Evolutionary conservation across 805 yeast species (phyloP), one percentile per base, ranked within the genome.

Genomic region (Cyberlindnera misumaiensis): DNA sequence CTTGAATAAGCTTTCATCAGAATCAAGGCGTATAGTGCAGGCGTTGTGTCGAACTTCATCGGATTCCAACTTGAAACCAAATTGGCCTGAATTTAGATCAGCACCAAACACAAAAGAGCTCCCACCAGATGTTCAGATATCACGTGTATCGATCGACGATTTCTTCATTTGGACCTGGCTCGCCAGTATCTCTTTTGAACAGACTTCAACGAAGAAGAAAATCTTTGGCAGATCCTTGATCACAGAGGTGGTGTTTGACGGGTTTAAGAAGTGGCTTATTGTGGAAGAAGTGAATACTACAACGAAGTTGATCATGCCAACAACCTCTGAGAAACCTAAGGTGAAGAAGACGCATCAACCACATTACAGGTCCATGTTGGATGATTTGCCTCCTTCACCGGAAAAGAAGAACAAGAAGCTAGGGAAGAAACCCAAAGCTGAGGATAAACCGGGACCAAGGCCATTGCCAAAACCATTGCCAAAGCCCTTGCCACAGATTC

Each of bases 111-210:
- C 62, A 43, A 44, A 34, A 40, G 35, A 28, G 4, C 39, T 22
- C 3, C 43, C 36, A 30, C 41, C 53, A 28, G 56, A 41, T 52
- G 70, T 45, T 14, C 44, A 51, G 20, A 68, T 84, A 9, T 63
- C 74, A 8, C 72, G 83, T 42, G 80, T 83, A 1, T 71, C 84
- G 5, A 75, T 87, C 14, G 95, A 85, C 58, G 96, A 87, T 58
- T 87, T 83, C 58, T 87, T 80, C 53, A 84, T 86, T 22, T 87
- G 96, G 96, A 75, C 95, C 1, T 87, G 96, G 96, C 65, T 86
- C 52, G 76, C 88, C 1, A 73, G 87, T 2, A 56, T 86, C 17
- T 85, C 85, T 0, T 70, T 78, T 25, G 96, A 87, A 54, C 83
- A 84, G 53, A 75, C 87, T 0, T 67, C 71, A 25, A 59, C 65